A percentile compares a stretch with the other conserved stretches of the same genome.
Evolutionary conservation across 2,329 filamentous ascomycete species (phyloP).

Genomic region (Trichoderma sp.): DNA sequence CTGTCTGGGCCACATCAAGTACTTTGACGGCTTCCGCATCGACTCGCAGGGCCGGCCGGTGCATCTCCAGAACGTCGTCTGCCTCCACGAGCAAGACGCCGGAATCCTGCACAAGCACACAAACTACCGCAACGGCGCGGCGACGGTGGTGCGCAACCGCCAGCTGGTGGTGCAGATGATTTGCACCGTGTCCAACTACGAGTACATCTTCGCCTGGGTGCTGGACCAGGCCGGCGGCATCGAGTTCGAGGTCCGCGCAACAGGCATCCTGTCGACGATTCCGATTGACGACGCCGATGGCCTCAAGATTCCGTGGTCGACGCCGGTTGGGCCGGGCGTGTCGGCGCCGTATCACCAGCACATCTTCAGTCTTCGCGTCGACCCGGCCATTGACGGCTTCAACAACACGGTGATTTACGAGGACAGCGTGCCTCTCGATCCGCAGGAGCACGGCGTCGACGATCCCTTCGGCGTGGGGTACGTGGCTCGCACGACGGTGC

Average conservation of each 20-base stretch:
- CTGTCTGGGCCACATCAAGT: conserved; percentile 65
- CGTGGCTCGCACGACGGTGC: conserved; percentile 45
- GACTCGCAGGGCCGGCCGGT: conserved; percentile 51
- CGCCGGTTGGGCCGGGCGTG: conserved; percentile 60
- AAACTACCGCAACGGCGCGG: conserved; percentile 60
- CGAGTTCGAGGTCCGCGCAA: conserved; percentile 60
- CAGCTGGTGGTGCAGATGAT: conserved; percentile 67
- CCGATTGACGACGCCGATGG: conserved; percentile 55
- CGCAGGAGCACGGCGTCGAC: conserved; percentile 43
- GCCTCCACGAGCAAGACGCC: conserved; percentile 67
- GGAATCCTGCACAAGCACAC: conserved; percentile 73
- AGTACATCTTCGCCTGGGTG: conserved; percentile 54
- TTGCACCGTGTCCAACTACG: conserved; percentile 68
- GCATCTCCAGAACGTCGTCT: conserved; percentile 58
- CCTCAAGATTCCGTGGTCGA: conserved; percentile 49
- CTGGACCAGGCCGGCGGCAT: conserved; percentile 62
- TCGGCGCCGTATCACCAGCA: conserved; percentile 70
- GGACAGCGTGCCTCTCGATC: conserved; percentile 36
- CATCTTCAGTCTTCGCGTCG: conserved; percentile 62
- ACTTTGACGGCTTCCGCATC: conserved; percentile 56
- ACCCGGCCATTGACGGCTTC: conserved; percentile 57
- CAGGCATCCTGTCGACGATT: conserved; percentile 61
- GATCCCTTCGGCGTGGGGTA: conserved; percentile 64
- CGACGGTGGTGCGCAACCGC: conserved; percentile 57
- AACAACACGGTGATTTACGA: conserved; percentile 49